These are phyloP conservation scores for Fusarium pseudoanthophilum DNA, from an alignment of 2,329 filamentous ascomycete species.

Conservation along the genomic window DNA sequence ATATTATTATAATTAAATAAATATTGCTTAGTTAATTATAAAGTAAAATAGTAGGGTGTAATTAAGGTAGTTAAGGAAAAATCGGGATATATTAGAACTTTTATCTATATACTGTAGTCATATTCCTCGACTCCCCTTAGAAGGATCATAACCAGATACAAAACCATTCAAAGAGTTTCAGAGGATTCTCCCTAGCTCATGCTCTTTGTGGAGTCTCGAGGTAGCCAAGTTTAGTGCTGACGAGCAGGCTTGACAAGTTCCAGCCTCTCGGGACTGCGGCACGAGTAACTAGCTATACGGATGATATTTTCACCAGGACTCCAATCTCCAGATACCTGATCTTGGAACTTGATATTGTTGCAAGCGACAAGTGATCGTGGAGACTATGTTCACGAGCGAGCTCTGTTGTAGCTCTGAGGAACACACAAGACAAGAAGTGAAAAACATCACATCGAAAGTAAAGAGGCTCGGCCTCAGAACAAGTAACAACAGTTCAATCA, in stretches of 20 bases:
- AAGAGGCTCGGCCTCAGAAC: not conserved
- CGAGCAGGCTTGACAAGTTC: not conserved
- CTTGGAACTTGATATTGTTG: no score
- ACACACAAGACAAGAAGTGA: not conserved
- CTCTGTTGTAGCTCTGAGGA: not conserved
- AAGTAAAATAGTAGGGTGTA: no score
- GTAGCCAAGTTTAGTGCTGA: not conserved
- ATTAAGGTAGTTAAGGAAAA: no score
- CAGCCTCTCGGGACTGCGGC: not conserved
- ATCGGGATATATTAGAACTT: no score
- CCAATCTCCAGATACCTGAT: not conserved
- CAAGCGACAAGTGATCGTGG: not conserved
- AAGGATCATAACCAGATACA: not conserved
- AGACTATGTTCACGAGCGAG: fast-evolving
- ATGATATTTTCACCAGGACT: not conserved
- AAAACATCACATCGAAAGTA: not conserved
- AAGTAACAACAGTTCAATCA: not conserved
- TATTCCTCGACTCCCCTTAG: not conserved
- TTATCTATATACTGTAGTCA: no score
- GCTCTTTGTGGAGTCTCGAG: not conserved
- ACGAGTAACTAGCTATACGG: not conserved
- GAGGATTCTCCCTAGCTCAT: not conserved
- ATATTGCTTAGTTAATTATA: no score
- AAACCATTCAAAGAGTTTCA: not conserved
- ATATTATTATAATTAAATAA: no score